Evolutionary conservation across 371 early-diverging fungal species (phyloP).

Genomic region (Apophysomyces ossiformis): DNA sequence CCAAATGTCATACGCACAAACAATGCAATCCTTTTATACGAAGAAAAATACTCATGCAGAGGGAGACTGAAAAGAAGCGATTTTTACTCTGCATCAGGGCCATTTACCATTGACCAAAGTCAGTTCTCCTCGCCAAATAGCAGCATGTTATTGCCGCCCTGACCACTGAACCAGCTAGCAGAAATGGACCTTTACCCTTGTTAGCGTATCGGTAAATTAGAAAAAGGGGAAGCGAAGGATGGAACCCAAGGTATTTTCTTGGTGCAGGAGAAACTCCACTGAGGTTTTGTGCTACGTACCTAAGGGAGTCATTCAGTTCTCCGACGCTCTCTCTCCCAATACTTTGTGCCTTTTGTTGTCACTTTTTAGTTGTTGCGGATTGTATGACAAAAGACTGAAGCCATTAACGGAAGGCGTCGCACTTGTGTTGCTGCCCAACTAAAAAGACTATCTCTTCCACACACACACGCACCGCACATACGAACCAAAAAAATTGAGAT

Average conservation of each 20-base stretch:
- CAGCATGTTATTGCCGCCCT: not conserved
- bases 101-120: not conserved
- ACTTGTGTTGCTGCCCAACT: conserved; percentile 9
- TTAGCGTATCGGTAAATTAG: too few relatives aligned
- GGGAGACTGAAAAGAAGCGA: not conserved
- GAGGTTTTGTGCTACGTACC: not conserved
- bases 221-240: too few relatives aligned
- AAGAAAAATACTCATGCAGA: not conserved
- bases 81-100: conserved; percentile 6
- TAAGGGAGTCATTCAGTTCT: not conserved
- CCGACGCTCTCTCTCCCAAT: conserved; percentile 1
- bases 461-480: too few relatives aligned
- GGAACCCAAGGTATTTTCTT: too few relatives aligned
- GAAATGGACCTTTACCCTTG: not conserved
- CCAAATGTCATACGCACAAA: conserved; percentile 8
- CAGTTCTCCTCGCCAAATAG: not conserved
- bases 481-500: not conserved
- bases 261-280: not conserved
- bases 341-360: conserved; percentile 3
- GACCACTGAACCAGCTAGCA: conserved; percentile 9
- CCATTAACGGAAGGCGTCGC: conserved; percentile 1
- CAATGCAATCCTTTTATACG: not conserved
- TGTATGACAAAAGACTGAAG: conserved; percentile 1
- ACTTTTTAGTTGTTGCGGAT: not conserved
- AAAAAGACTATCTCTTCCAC: too few relatives aligned